phyloP scores from a whole-genome alignment of 306 rosid genomes.

The Neltuma alba region DNA sequence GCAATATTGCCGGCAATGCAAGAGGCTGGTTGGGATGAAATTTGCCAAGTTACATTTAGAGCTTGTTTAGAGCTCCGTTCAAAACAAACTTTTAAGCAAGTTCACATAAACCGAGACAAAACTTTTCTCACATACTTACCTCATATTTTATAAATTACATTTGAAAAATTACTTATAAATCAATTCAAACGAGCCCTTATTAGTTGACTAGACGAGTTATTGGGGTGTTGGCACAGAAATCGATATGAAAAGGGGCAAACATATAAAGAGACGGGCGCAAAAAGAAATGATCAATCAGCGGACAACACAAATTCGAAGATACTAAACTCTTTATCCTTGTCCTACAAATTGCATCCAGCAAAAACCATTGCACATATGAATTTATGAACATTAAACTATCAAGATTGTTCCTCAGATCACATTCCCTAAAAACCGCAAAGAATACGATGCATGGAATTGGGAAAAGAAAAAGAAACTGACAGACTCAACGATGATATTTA shows the following conservation, averaged over 20 bases:
- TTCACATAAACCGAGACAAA: too few species aligned
- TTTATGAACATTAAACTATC: background rate
- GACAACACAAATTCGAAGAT: background rate
- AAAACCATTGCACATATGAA: background rate
- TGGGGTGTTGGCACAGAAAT: background rate
- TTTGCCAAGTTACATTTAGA: background rate
- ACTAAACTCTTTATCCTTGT: background rate
- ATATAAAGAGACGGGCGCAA: background rate
- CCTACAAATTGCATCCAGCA: background rate
- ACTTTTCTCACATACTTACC: too few species aligned
- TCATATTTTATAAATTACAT: too few species aligned
- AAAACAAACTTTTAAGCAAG: too few species aligned
- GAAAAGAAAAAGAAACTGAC: background rate
- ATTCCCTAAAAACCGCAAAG: background rate
- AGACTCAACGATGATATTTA: background rate
- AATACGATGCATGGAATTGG: too few species aligned
- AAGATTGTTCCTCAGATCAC: background rate
- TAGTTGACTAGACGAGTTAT: background rate
- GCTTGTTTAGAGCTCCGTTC: too few species aligned
- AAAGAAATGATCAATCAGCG: background rate
- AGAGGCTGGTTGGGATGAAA: background rate
- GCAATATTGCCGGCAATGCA: background rate
- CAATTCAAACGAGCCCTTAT: too few species aligned
- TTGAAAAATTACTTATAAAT: too few species aligned
- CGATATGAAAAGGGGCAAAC: background rate